Evolutionary conservation across 345 rosid species (phyloP), one percentile per base, ranked within the genome.

Genomic region (Pseudoturritis turrita): DNA sequence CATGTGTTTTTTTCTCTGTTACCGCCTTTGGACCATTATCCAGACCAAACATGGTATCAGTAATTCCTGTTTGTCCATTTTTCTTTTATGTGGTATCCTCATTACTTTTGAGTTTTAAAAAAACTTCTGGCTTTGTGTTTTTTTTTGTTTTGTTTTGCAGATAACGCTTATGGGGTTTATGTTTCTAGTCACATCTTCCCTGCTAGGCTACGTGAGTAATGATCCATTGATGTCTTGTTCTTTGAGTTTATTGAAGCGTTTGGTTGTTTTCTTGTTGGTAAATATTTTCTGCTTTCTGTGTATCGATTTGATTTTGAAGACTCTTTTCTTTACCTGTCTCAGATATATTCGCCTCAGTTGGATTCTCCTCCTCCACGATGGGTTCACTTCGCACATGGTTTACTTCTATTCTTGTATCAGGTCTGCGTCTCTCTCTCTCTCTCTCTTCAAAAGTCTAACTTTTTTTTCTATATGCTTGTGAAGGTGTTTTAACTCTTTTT

Each of bases 291-390:
- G 2, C 31, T 10, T 41, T 68, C 14, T 50, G 22, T 35, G 2
- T 53, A 29, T 28, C 19, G 15, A 11, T 58, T 21, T 59, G 21
- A 7, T 61, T 61, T 62, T 29, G 4, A 62, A 18, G 65, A 46
- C 29, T 12, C 8, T 69, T 46, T 77, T 49, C 12, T 71, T 44
- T 63, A 45, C 33, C 43, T 68, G 28, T 69, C 25, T 49, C 52
- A 78, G 81, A 78, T 63, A 55, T 73, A 74, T 69, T 78, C 81
- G 63, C 78, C 78, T n/a, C 78, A 73, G 39, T 77, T 95, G 84
- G 97, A 95, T 81, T 83, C 96, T 37, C 79, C 96, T 55, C 96
- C 99, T 18, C 99, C 99, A 22, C 85, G 98, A 76, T 95, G 99
- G 99, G 97, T 95, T 82, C 89, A 88, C 79, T 87, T 95, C 43